phyloP scores from a whole-genome alignment of 768 basidiomycete species.

The Suillus bovinus region DNA sequence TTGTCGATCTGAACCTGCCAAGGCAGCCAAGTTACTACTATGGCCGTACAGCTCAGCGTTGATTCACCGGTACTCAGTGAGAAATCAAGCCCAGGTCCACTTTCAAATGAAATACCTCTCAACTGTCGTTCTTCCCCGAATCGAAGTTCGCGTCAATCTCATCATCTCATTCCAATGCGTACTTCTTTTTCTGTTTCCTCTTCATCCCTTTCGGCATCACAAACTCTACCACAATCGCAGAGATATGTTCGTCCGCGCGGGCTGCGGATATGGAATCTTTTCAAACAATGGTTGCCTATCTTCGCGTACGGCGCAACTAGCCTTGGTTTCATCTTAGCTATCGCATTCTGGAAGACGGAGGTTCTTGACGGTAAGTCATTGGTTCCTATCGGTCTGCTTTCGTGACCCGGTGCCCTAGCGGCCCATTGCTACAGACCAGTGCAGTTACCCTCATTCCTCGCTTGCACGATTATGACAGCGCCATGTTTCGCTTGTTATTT shows the following conservation, averaged over 20 bases:
- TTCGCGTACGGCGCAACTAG: slow-evolving; percentile 77
- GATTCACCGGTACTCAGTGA: slow-evolving; percentile 23
- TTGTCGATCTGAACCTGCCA: not conserved
- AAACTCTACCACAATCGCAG: slow-evolving; percentile 20
- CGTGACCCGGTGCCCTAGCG: slow-evolving; percentile 1
- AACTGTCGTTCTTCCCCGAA: slow-evolving; percentile 14
- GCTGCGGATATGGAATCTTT: slow-evolving; percentile 54
- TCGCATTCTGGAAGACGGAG: slow-evolving; percentile 80
- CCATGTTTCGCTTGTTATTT: slow-evolving; percentile 1
- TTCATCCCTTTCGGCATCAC: slow-evolving; percentile 6
- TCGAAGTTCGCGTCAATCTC: slow-evolving; percentile 20
- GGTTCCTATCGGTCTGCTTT: slow-evolving; percentile 7
- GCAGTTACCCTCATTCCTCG: not conserved
- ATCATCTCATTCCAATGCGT: slow-evolving; percentile 24
- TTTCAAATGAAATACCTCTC: slow-evolving; percentile 23
- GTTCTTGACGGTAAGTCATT: slow-evolving; percentile 72
- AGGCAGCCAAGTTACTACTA: slow-evolving; percentile 19
- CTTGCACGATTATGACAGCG: not conserved
- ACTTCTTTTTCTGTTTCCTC: slow-evolving; percentile 10
- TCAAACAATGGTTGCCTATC: slow-evolving; percentile 77
- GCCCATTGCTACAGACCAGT: slow-evolving; percentile 2
- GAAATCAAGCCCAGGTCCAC: slow-evolving; percentile 16
- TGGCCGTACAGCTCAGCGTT: slow-evolving; percentile 3
- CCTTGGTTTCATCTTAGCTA: slow-evolving; percentile 75
- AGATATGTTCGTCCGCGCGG: slow-evolving; percentile 47